Conservation (phyloP, 176 grass and related monocot genomes). For the Carex myosuroides region DNA sequence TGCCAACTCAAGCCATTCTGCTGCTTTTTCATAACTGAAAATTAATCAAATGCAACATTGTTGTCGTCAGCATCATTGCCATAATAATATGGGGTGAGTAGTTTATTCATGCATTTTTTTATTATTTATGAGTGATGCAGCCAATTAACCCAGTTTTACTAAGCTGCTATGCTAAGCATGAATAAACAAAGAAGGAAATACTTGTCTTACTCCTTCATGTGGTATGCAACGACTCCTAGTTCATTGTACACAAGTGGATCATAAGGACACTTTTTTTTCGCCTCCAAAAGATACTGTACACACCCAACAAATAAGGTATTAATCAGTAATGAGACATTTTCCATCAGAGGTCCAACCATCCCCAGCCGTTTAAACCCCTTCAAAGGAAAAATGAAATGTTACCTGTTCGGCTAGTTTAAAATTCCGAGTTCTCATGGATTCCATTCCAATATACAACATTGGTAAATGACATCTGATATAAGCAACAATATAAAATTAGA, state of each 20-base stretch:
- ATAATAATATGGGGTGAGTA: background rate
- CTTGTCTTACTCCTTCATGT: conserved; percentile 87
- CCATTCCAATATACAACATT: conserved; percentile 95
- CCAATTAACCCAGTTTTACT: background rate
- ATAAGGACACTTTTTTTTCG: conserved; percentile 79
- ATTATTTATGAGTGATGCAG: background rate
- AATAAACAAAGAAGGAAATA: conserved; percentile 4
- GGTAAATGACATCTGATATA: conserved; percentile 88
- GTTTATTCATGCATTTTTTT: background rate
- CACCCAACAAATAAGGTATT: conserved; percentile 29
- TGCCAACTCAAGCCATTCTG: conserved; percentile 80
- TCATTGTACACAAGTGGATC: conserved; percentile 98
- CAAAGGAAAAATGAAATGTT: conserved; percentile 5
- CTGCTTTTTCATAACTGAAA: conserved; percentile 73
- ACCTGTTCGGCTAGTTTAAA: conserved; percentile 96
- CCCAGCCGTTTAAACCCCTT: background rate
- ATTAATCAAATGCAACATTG: conserved; percentile 6
- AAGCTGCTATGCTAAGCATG: background rate
- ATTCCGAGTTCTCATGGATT: conserved; percentile 85
- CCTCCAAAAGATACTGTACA: conserved; percentile 89
- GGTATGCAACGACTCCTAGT: conserved; percentile 86
- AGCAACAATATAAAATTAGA: conserved; percentile 1
- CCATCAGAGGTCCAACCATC: background rate
- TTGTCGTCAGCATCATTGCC: background rate
- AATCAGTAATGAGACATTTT: conserved; percentile 1